Percentiles rank a stretch among this genome's conserved stretches.
Evolutionary conservation across 2,329 filamentous ascomycete genomes (phyloP).

Genomic region (Drechslera avenae): DNA sequence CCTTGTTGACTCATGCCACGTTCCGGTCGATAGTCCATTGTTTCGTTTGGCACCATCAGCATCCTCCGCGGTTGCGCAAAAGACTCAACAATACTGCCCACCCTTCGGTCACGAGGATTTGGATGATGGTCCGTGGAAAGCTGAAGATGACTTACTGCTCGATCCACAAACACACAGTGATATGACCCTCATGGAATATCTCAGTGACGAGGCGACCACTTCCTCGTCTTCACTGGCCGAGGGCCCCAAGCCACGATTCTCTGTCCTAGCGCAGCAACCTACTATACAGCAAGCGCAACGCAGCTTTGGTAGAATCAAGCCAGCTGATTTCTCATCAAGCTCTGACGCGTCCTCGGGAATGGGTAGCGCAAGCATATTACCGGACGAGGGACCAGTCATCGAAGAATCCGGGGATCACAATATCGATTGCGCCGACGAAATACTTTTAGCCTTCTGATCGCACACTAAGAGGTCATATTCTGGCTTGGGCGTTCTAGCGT

Average conservation of each 20-base stretch:
- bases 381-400: not conserved
- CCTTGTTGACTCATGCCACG: too few species aligned
- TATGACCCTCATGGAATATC: not conserved
- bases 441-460: not conserved
- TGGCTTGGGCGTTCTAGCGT: not conserved
- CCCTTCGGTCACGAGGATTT: not conserved
- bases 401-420: not conserved
- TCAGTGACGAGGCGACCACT: not conserved
- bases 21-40: too few species aligned
- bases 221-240: not conserved
- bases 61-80: not conserved
- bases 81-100: not conserved
- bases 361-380: not conserved
- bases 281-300: not conserved
- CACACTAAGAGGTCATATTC: not conserved
- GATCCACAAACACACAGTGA: not conserved
- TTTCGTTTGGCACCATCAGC: not conserved
- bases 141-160: conserved; percentile 8
- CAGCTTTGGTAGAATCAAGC: not conserved
- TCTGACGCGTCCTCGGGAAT: not conserved
- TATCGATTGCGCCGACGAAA: not conserved
- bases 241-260: not conserved
- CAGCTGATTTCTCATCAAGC: not conserved
- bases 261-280: not conserved
- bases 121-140: not conserved